Percentiles rank a stretch among this genome's conserved stretches.
Evolutionary conservation across 1,284 basidiomycete genomes (phyloP).

Genomic region (Leccinum griseonigrum): DNA sequence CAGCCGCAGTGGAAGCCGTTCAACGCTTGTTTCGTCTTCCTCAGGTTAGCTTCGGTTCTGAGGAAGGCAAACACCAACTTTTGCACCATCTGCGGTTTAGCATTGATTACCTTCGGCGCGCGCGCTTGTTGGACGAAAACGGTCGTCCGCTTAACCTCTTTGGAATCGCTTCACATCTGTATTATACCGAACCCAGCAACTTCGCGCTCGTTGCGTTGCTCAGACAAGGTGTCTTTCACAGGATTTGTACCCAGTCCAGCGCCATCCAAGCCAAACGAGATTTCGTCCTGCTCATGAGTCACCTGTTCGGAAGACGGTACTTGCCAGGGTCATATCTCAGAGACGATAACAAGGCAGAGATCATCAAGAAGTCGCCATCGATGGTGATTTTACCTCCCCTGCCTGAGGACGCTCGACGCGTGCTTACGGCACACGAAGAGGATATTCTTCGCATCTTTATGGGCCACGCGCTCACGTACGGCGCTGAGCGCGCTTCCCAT

Average conservation of each 20-base stretch:
- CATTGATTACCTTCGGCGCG: constrained; percentile 64
- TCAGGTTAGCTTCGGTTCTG: constrained; percentile 53
- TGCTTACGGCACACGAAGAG: constrained; percentile 47
- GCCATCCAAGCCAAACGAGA: constrained; percentile 43
- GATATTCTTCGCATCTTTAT: constrained; percentile 53
- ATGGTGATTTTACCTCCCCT: constrained; percentile 55
- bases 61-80: constrained; percentile 52
- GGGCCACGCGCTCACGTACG: constrained; percentile 52
- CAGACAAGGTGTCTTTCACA: constrained; percentile 55
- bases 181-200: constrained; percentile 68
- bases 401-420: constrained; percentile 35
- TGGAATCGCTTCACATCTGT: constrained; percentile 55
- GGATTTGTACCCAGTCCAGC: constrained; percentile 45
- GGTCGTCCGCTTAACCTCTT: constrained; percentile 62
- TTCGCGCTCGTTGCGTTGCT: constrained; percentile 60
- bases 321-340: constrained; percentile 45
- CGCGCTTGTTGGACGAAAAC: constrained; percentile 46
- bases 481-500: constrained; percentile 34
- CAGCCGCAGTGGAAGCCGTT: constrained; percentile 48
- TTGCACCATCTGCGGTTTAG: constrained; percentile 68
- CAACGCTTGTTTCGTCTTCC: constrained; percentile 53
- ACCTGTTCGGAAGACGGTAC: constrained; percentile 59
- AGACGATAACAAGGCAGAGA: constrained; percentile 33
- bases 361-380: constrained; percentile 50
- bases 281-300: constrained; percentile 52